Conservation (phyloP, 1,284 basidiomycete genomes). For the Cutaneotrichosporon sp. region DNA sequence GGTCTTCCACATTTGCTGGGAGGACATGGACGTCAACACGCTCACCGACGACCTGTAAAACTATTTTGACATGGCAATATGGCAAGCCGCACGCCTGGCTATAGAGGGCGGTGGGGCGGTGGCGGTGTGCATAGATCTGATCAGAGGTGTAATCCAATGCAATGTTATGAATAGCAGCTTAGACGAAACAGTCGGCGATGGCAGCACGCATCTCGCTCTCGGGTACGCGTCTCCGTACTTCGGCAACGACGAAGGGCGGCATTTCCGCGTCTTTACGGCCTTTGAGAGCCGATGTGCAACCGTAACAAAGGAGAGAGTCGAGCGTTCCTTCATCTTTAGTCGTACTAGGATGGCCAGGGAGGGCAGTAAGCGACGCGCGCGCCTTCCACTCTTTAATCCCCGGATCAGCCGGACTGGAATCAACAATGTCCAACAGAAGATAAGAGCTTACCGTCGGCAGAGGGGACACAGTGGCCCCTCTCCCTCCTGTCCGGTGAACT, state of each 20-base stretch:
- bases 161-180: slow-evolving; percentile 1
- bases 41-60: slow-evolving; percentile 23
- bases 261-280: slow-evolving; percentile 5
- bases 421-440: no score
- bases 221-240: slow-evolving; percentile 18
- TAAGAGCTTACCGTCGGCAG: slow-evolving; percentile 75
- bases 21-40: slow-evolving; percentile 31
- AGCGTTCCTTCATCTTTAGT: slow-evolving; percentile 37
- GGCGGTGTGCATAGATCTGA: not conserved
- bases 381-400: slow-evolving; percentile 72
- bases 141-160: not conserved
- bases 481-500: slow-evolving; percentile 61
- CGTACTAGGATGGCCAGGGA: slow-evolving; percentile 39
- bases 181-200: slow-evolving; percentile 37
- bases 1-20: slow-evolving; percentile 54
- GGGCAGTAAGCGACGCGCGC: slow-evolving; percentile 67
- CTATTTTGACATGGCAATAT: not conserved
- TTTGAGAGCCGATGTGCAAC: slow-evolving; percentile 66
- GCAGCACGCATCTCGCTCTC: slow-evolving; percentile 37
- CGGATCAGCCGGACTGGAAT: slow-evolving; percentile 64
- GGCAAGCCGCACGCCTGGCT: not conserved
- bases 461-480: slow-evolving; percentile 59
- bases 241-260: not conserved
- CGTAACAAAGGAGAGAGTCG: slow-evolving; percentile 65
- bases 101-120: not conserved